phyloP scores from a whole-genome alignment of 2,329 filamentous ascomycete genomes.

The Triangularia setosa region DNA sequence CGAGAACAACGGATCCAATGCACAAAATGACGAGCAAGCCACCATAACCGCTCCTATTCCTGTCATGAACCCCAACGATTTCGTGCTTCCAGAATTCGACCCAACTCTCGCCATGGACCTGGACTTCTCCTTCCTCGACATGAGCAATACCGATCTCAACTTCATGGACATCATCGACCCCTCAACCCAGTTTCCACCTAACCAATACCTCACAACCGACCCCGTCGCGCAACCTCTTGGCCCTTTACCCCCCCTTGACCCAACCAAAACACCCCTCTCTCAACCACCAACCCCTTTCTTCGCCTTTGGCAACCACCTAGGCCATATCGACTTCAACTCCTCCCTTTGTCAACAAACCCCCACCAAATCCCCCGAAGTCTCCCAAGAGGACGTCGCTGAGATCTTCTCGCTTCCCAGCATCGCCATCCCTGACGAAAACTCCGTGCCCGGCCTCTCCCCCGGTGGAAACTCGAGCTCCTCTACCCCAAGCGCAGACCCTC shows the following conservation, averaged over 20 bases:
- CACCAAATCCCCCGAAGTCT: constrained; percentile 11
- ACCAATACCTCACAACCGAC: not conserved
- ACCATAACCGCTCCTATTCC: not conserved
- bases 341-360: not conserved
- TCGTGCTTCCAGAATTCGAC: constrained; percentile 21
- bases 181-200: constrained; percentile 20
- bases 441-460: constrained; percentile 20
- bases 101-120: constrained; percentile 29
- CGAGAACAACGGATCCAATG: not conserved
- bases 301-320: constrained; percentile 14
- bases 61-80: not conserved
- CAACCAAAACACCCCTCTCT: constrained; percentile 7
- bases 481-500: not conserved
- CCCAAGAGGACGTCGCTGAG: constrained; percentile 18
- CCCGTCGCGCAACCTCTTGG: not conserved
- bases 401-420: constrained; percentile 10
- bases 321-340: constrained; percentile 22
- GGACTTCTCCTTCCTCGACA: constrained; percentile 35
- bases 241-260: constrained; percentile 6
- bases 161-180: constrained; percentile 38
- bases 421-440: not conserved
- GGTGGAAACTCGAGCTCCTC: not conserved
- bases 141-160: constrained; percentile 29
- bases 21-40: constrained; percentile 9
- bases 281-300: constrained; percentile 14